Evolutionary conservation across 2,329 filamentous ascomycete species (phyloP), one percentile per base, ranked within the genome.

Genomic region (Colletotrichum euphorbiae): DNA sequence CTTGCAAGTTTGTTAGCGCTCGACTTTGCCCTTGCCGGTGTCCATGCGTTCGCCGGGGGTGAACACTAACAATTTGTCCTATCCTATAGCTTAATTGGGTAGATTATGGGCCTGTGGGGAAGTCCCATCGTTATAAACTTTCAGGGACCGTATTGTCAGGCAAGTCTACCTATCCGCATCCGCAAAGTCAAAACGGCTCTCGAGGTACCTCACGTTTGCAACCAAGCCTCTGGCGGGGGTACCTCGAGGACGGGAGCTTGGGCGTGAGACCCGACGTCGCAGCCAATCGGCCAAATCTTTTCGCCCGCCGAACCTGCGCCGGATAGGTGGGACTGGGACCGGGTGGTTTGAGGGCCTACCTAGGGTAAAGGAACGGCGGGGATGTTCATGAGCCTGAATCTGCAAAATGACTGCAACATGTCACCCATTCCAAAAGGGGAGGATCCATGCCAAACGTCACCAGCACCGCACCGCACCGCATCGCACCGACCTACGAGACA

Each of bases 391-490:
- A 38, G 38, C 46, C 9, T 11, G 36, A 11, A 38, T 3, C 21
- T 38, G 19, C 59, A 52, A 64, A 58, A 46, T 67, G 52, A 51
- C 28, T 17, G 60, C 52, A 58, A 42, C 54, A 19, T 64, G 36
- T n/a, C 45, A 46, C 43, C 60, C 64, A 64, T 52, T 67, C 64
- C 60, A 67, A n/a, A 38, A 64, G 64, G 60, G 52, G 45, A 58
- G 52, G 45, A 45, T 67, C 60, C 52, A 52, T 58, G 28, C 38
- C 45, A 46, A 43, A 43, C 38, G 54, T 28, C 64, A 48, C 48
- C 24, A 45, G 21, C 52, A 12, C 60, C 36, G 46, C 38, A 46
- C 28, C 21, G 24, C 61, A 59, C 50, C 19, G 50, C 38, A 57
- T 21, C 38, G 38, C 52, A 56, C 52, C 52, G 36, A 24, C 40